Percentiles rank a stretch among this genome's conserved stretches.
Conservation (phyloP, 2,329 filamentous ascomycete species). For the Aspergillus felis region DNA sequence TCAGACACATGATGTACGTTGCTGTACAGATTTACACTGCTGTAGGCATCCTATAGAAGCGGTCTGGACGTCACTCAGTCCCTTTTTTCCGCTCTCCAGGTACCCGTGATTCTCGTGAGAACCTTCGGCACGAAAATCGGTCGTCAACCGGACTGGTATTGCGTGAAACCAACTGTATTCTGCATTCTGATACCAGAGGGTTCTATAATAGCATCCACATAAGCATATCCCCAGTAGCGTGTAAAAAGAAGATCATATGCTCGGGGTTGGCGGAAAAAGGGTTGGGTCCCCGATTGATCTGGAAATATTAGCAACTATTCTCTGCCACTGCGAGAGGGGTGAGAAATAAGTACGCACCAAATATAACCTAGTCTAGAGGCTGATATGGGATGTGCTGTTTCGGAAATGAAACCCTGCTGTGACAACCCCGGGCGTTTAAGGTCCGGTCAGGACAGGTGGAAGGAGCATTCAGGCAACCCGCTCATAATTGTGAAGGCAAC, state of each 20-base stretch:
- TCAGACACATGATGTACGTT: background rate
- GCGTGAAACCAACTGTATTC: background rate
- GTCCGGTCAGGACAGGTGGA: background rate
- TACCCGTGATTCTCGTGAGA: background rate
- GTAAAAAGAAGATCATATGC: background rate
- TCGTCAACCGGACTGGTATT: background rate
- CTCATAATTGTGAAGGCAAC: background rate
- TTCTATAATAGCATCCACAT: background rate
- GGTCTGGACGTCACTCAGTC: background rate
- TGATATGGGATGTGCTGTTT: background rate
- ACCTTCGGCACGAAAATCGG: background rate
- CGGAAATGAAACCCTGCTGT: background rate
- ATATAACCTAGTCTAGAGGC: background rate
- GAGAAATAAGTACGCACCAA: background rate
- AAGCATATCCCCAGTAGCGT: background rate
- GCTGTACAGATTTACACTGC: conserved; percentile 1
- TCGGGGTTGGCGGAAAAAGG: background rate
- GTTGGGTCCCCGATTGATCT: background rate
- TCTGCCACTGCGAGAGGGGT: background rate
- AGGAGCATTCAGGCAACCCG: background rate
- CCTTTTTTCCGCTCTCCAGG: background rate
- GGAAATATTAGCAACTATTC: background rate
- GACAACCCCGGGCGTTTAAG: background rate
- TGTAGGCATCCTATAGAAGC: conserved; percentile 2
- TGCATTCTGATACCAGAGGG: background rate